Base-by-base conservation (phyloP, 2,329 filamentous ascomycete genomes). In the Phialocephala subalpina region DNA sequence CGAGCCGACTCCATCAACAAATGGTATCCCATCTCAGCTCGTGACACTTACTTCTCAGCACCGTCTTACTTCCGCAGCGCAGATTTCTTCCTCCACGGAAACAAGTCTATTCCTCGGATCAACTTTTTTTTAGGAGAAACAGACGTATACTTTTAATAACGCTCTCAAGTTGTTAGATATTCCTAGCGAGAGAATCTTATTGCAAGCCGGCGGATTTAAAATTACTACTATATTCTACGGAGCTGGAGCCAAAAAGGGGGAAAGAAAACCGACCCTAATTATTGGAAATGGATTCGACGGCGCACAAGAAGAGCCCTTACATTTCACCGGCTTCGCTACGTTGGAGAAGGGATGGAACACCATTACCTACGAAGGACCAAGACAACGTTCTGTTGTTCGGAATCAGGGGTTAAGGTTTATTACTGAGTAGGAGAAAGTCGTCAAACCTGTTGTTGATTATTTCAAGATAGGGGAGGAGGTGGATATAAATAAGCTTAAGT, bases 361-460 rank as follows among this genome's bases (percentile, higher is more conserved):
- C 38, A 75, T 83, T 12, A 79, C 79, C 0, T 84, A 81, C 67
- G 82, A 84, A 55, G 82, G 82, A 0, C 82, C 82, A 0, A 82
- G 82, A 0, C 82, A 84, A 67, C 76, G 77, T 2, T 78, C 74
- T 0, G 78, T 81, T 2, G 77, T 79, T 12, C 78, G 82, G 0
- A 64, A 78, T 0, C 79, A 84, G 42, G 70, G 75, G 2, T 53
- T 82, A 0, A 80, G 79, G 2, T 84, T 83, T 68, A 81, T 82
- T n/a, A 76, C 75, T 0, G 75, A 82, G 22, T 83, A 81, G 81
- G 79, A 82, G 69, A 72, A 65, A 7, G 81, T 80, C 0, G 73
- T 80, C 3, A 78, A 75, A 0, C 80, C 81, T 0, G 72, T 83
- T 0, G 71, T 83, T 0, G 80, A 83, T 71, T 79, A 79, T 22